Percentiles rank a stretch among this genome's conserved stretches.
These are phyloP conservation scores for Alternaria conjuncta DNA, from an alignment of 2,329 filamentous ascomycete species.

Conservation along the genomic window DNA sequence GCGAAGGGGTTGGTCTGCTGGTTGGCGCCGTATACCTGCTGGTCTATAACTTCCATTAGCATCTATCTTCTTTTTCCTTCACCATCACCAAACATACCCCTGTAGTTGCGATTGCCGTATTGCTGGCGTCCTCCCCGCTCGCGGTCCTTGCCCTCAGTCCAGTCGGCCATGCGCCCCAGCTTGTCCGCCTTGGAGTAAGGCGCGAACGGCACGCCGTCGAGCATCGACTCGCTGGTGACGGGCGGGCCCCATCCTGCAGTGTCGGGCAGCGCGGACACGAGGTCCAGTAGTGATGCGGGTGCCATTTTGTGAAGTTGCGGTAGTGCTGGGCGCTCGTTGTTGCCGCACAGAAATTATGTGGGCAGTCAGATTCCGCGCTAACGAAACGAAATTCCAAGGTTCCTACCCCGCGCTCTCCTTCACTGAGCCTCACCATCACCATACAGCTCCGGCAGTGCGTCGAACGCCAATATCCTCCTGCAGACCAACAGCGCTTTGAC, in stretches of 20 bases:
- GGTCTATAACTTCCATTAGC: conserved; percentile 64
- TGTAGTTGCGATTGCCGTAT: conserved; percentile 85
- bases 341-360: conserved; percentile 31
- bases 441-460: too few species aligned
- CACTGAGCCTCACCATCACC: background rate
- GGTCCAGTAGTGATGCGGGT: conserved; percentile 55
- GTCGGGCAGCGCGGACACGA: conserved; percentile 55
- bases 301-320: conserved; percentile 49
- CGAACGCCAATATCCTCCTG: too few species aligned
- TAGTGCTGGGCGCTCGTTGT: conserved; percentile 13
- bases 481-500: too few species aligned
- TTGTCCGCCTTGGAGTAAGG: conserved; percentile 99
- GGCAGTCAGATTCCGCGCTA: conserved; percentile 26
- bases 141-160: conserved; percentile 87
- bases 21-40: conserved; percentile 95
- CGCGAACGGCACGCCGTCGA: conserved; percentile 95
- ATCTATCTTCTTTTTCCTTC: background rate
- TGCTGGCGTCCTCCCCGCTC: conserved; percentile 84
- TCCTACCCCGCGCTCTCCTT: conserved; percentile 17
- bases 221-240: conserved; percentile 81
- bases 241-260: conserved; percentile 77
- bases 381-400: conserved; percentile 14
- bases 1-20: conserved; percentile 80
- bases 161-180: conserved; percentile 98
- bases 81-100: conserved; percentile 64